These are phyloP conservation scores for Dactylellina sp. DNA, from an alignment of 2,329 filamentous ascomycete genomes.

Conservation along the genomic window DNA sequence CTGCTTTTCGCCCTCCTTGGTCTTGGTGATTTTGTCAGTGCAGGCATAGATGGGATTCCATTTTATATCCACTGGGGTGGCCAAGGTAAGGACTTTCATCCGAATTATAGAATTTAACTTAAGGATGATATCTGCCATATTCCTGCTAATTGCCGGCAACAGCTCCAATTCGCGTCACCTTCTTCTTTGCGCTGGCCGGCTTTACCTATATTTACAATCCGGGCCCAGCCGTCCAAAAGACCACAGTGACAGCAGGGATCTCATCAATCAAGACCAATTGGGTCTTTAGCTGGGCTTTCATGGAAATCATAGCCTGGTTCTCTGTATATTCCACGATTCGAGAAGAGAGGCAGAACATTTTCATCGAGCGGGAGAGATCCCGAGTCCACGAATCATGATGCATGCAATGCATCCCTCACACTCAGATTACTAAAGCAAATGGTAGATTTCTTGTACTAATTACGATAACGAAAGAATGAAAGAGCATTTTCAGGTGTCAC, in stretches of 20 bases:
- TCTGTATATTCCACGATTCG: constrained; percentile 47
- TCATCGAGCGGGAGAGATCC: constrained; percentile 44
- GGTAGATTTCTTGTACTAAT: constrained; percentile 3
- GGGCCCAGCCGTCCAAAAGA: constrained; percentile 17
- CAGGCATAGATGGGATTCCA: constrained; percentile 43
- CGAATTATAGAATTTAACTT: too few species aligned
- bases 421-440: background rate
- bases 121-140: background rate
- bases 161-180: constrained; percentile 45
- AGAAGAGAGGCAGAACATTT: constrained; percentile 46
- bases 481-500: constrained; percentile 13
- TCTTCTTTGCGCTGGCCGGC: constrained; percentile 50
- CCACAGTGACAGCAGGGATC: constrained; percentile 24
- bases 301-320: constrained; percentile 53
- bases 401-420: background rate
- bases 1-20: constrained; percentile 42
- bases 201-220: constrained; percentile 49
- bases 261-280: constrained; percentile 50
- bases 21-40: constrained; percentile 34
- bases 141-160: background rate
- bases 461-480: constrained; percentile 2
- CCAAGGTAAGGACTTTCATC: constrained; percentile 46
- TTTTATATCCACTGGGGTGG: constrained; percentile 51
- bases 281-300: constrained; percentile 53
- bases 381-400: background rate